phyloP scores from a whole-genome alignment of 768 basidiomycete genomes.

The Boletus subparvulus region DNA sequence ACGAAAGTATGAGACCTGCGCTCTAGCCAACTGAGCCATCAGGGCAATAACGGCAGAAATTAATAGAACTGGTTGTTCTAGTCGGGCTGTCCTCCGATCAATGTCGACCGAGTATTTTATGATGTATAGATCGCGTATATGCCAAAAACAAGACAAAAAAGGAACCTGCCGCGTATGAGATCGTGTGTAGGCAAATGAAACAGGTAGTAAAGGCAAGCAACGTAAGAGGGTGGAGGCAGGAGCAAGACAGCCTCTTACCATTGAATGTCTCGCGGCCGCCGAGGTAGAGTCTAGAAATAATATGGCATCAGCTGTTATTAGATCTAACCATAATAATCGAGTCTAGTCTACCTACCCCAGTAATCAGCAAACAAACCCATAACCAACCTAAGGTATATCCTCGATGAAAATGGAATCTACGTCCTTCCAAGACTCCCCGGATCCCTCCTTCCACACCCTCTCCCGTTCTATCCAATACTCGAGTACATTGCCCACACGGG shows the following conservation, averaged over 20 bases:
- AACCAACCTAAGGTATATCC: constrained; percentile 34
- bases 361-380: not conserved
- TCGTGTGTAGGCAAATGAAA: too few species aligned
- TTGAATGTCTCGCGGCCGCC: too few species aligned
- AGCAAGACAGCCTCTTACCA: too few species aligned
- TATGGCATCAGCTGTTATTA: not conserved
- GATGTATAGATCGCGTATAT: too few species aligned
- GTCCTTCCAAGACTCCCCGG: constrained; percentile 48
- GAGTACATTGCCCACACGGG: constrained; percentile 47
- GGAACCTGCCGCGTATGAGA: too few species aligned
- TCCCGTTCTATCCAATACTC: constrained; percentile 88
- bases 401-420: constrained; percentile 85
- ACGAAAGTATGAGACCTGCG: constrained; percentile 51
- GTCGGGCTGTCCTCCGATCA: too few species aligned
- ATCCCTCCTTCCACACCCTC: constrained; percentile 49
- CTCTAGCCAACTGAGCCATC: constrained; percentile 56
- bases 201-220: too few species aligned
- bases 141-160: too few species aligned
- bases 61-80: not conserved
- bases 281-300: too few species aligned
- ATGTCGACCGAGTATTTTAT: too few species aligned
- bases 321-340: not conserved
- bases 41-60: constrained; percentile 31
- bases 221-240: too few species aligned
- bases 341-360: constrained; percentile 7